These are phyloP conservation scores for Avicennia marina DNA, from an alignment of 257 asterid genomes.

Conservation along the genomic window DNA sequence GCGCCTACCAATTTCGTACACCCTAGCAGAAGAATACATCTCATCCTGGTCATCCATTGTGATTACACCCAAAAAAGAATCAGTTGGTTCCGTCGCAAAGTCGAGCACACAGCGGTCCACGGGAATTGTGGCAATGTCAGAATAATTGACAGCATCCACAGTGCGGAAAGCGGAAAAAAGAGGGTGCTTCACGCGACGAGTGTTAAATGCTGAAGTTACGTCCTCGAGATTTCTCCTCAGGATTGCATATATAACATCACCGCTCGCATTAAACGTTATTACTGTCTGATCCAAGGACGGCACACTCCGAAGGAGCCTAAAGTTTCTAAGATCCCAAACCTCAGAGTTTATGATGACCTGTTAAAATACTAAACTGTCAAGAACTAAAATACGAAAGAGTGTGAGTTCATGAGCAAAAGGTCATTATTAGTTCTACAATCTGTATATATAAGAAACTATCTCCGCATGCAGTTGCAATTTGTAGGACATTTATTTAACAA, in stretches of 20 bases:
- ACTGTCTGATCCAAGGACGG: conserved; percentile 86
- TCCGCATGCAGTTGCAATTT: neutral
- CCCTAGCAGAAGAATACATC: conserved; percentile 93
- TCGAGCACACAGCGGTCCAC: conserved; percentile 95
- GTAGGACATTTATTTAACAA: neutral
- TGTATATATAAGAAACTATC: too few species aligned
- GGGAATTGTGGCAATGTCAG: conserved; percentile 87
- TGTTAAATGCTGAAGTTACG: conserved; percentile 68
- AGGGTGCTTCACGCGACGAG: conserved; percentile 86
- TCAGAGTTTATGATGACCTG: conserved; percentile 96
- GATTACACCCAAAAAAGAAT: conserved; percentile 87
- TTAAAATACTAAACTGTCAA: neutral
- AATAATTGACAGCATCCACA: conserved; percentile 83
- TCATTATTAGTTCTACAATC: neutral
- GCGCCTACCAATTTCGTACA: conserved; percentile 87
- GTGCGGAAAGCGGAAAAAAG: conserved; percentile 96
- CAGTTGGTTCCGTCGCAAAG: conserved; percentile 88
- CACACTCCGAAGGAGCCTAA: conserved; percentile 73
- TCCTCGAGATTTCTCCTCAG: conserved; percentile 94
- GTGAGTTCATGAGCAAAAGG: neutral
- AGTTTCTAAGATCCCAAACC: conserved; percentile 96
- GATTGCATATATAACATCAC: conserved; percentile 88
- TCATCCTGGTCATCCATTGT: conserved; percentile 95
- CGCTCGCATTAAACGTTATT: conserved; percentile 81
- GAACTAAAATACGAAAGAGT: too few species aligned